phyloP scores from a whole-genome alignment of 768 basidiomycete species.

The Tricholomella constricta region DNA sequence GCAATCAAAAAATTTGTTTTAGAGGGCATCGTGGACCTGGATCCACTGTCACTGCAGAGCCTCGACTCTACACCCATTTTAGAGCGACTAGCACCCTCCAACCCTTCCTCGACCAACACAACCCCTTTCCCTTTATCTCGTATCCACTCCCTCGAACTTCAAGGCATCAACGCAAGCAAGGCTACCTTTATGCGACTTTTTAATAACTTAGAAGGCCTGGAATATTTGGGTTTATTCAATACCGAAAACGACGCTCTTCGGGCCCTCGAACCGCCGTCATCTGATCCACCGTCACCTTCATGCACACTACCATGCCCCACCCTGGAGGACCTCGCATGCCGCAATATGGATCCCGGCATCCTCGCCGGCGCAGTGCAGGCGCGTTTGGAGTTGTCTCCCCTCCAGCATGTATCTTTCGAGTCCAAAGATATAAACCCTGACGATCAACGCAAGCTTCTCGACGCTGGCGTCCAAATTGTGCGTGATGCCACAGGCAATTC shows the following conservation, averaged over 20 bases:
- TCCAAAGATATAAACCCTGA: slow-evolving; percentile 3
- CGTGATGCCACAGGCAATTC: background rate
- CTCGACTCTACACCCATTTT: slow-evolving; percentile 40
- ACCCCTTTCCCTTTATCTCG: slow-evolving; percentile 23
- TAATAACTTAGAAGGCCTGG: slow-evolving; percentile 24
- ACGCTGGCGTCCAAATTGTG: slow-evolving; percentile 8
- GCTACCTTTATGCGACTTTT: slow-evolving; percentile 27
- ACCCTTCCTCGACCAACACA: slow-evolving; percentile 2
- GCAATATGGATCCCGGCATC: slow-evolving; percentile 24
- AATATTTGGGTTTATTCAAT: slow-evolving; percentile 22
- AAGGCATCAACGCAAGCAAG: slow-evolving; percentile 24
- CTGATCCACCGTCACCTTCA: background rate
- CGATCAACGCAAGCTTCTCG: slow-evolving; percentile 7
- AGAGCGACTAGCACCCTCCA: slow-evolving; percentile 27
- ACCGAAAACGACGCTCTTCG: slow-evolving; percentile 25
- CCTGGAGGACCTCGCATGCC: slow-evolving; percentile 28
- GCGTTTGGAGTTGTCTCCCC: slow-evolving; percentile 12
- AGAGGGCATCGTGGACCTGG: slow-evolving; percentile 46
- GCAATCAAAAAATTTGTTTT: slow-evolving; percentile 37
- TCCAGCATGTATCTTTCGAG: slow-evolving; percentile 21
- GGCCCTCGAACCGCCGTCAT: slow-evolving; percentile 13
- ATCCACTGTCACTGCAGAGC: slow-evolving; percentile 25
- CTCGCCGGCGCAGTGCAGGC: slow-evolving; percentile 22
- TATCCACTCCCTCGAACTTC: slow-evolving; percentile 33
- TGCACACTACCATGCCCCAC: slow-evolving; percentile 18